A percentile compares a stretch with the other conserved stretches of the same genome.
phyloP scores from a whole-genome alignment of 169 alveolate genomes.

The Theileria parva region DNA sequence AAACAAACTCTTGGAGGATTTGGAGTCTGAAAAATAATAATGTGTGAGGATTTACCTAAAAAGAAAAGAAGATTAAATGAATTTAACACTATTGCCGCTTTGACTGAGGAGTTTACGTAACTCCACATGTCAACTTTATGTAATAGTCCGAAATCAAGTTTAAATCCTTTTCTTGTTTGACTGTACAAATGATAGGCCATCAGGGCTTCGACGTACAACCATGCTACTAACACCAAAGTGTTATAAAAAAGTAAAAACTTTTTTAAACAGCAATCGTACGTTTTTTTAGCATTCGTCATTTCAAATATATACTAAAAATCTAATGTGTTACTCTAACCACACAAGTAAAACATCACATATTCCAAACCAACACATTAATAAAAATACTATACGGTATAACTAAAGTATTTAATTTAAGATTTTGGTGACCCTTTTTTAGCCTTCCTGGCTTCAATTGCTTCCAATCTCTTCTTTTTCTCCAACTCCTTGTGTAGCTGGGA shows the following conservation, averaged over 20 bases:
- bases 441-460: constrained; percentile 51
- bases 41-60: not conserved
- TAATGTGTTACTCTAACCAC: constrained; percentile 10
- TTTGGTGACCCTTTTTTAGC: constrained; percentile 31
- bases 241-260: not conserved
- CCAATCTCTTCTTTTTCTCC: constrained; percentile 54
- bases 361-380: not conserved
- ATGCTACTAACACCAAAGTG: constrained; percentile 6
- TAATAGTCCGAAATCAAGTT: not conserved
- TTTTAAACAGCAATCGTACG: not conserved
- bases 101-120: not conserved
- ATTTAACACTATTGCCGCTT: not conserved
- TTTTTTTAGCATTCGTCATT: not conserved
- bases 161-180: not conserved
- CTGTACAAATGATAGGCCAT: constrained; percentile 4
- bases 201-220: constrained; percentile 24
- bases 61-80: constrained; percentile 16
- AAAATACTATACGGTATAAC: not conserved
- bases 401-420: not conserved
- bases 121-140: not conserved
- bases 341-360: constrained; percentile 2
- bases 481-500: constrained; percentile 56
- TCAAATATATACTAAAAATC: not conserved
- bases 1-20: not conserved
- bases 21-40: not conserved